Evolutionary conservation across 192 early-diverging fungal species (phyloP).

Genomic region (Chytriomyces hyalinus): DNA sequence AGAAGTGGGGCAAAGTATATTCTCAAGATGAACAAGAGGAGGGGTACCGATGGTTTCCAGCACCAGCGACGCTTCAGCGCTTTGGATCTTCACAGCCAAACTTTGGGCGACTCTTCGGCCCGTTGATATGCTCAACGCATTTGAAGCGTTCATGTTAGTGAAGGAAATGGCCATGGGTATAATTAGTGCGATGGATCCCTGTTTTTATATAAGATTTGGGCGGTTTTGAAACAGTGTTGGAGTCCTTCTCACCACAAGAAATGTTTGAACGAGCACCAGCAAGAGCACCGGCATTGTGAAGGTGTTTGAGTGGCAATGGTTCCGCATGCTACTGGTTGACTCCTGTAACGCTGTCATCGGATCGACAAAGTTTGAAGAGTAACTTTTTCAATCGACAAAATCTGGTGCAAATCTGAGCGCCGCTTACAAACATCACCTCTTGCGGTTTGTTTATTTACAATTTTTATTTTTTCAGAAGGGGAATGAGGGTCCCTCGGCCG

Average conservation of each 20-base stretch:
- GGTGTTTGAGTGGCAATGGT: not conserved
- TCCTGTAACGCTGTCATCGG: too few species aligned
- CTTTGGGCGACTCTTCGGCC: not conserved
- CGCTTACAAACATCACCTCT: too few species aligned
- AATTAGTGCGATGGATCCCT: not conserved
- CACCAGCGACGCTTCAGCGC: not conserved
- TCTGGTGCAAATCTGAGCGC: too few species aligned
- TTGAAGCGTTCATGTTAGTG: not conserved
- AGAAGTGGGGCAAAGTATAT: too few species aligned
- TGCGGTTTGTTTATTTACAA: too few species aligned
- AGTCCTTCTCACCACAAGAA: not conserved
- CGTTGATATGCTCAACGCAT: not conserved
- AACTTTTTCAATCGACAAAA: too few species aligned
- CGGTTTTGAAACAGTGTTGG: not conserved
- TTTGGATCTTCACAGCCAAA: constrained; percentile 2
- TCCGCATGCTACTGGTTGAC: too few species aligned
- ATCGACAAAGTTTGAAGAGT: too few species aligned
- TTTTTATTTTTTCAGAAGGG: too few species aligned
- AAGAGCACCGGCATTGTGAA: not conserved
- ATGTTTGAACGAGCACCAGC: not conserved
- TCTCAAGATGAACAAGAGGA: too few species aligned
- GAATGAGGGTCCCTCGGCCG: too few species aligned
- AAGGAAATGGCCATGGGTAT: constrained; percentile 5
- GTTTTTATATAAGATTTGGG: not conserved
- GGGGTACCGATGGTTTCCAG: not conserved